phyloP scores from a whole-genome alignment of 2,329 filamentous ascomycete species.

The Monilinia fructigena region DNA sequence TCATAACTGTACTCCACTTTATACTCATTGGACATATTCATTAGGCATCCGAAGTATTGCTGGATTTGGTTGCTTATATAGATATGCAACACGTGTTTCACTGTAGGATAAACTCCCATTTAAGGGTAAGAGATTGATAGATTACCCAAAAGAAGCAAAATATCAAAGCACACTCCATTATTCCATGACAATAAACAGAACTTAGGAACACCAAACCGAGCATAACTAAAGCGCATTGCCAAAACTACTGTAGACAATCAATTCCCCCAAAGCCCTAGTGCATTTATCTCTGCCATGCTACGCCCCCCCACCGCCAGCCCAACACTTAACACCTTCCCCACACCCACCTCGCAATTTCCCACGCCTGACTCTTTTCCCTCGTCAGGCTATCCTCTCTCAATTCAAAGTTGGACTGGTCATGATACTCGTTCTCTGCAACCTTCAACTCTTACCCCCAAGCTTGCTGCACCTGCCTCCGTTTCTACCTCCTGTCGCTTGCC shows the following conservation, averaged over 20 bases:
- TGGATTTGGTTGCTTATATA: not conserved
- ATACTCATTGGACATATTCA: not conserved
- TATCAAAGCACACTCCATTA: not conserved
- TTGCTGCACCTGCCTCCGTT: conserved; percentile 25
- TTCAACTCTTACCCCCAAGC: not conserved
- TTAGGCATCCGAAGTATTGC: not conserved
- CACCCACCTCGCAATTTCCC: conserved; percentile 11
- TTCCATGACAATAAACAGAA: not conserved
- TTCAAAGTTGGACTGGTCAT: conserved; percentile 34
- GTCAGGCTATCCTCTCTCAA: conserved; percentile 23
- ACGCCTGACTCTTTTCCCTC: conserved; percentile 6
- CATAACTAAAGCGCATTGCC: not conserved
- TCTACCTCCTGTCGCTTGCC: conserved; percentile 44
- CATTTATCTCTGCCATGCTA: not conserved
- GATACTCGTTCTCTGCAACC: conserved; percentile 33
- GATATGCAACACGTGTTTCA: not conserved
- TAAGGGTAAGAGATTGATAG: not conserved
- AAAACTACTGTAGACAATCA: not conserved
- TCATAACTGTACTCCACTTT: not conserved
- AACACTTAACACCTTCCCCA: conserved; percentile 10
- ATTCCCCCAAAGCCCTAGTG: not conserved
- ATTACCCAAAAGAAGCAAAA: not conserved
- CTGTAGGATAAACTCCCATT: not conserved
- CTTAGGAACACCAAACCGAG: not conserved
- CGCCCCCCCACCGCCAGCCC: no score